Base-by-base conservation (phyloP, 768 basidiomycete species). In the Tricholoma bakamatsutake region DNA sequence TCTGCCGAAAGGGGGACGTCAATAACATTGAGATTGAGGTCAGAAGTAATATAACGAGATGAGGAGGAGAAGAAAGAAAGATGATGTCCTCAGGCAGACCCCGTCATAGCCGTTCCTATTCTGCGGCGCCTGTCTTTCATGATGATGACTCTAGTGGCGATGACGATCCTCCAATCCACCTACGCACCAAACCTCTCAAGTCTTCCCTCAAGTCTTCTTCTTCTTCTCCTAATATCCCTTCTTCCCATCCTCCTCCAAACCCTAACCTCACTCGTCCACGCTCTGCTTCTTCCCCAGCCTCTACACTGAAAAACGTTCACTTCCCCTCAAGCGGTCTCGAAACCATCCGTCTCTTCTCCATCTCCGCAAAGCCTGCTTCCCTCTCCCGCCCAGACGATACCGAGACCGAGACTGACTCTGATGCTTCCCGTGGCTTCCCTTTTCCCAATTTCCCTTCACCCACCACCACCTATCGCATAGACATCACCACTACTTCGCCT, bases 161-260 rank as follows among this genome's bases (percentile, higher is more conserved):
- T 3, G 21, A 24, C 3, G 21, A 24, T 24, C 21, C 35, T 15
- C 35, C 35, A 37, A 37, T 15, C 12, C 12, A 15, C 13, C 79
- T 87, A 33, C 73, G 86, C 56, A 93, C 93, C 46, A 91, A 91
- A 66, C 88, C 92, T 3, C 85, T 97, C 70, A 92, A 92, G 65
- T 80, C 88, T 0, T 88, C 90, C 1, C 80, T 97, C 63, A 97
- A 96, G 67, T 72, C 71, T 7, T 80, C 79, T 35, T 73, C 74
- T 5, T 81, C 81, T 10, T 68, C 77, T 2, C 77, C 79, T 42
- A 73, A 71, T 61, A 78, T 82, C 51, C 68, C 73, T 42, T 40
- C 39, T 13, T 21, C 51, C 13, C 27, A n/a, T n/a, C n/a, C 9
- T 5, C 51, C 27, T 24, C 5, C 35, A 55, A 66, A 18, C 28